Percentiles rank a stretch among this genome's conserved stretches.
Evolutionary conservation across 768 basidiomycete genomes (phyloP).

Genomic region (Mycena latifolia): DNA sequence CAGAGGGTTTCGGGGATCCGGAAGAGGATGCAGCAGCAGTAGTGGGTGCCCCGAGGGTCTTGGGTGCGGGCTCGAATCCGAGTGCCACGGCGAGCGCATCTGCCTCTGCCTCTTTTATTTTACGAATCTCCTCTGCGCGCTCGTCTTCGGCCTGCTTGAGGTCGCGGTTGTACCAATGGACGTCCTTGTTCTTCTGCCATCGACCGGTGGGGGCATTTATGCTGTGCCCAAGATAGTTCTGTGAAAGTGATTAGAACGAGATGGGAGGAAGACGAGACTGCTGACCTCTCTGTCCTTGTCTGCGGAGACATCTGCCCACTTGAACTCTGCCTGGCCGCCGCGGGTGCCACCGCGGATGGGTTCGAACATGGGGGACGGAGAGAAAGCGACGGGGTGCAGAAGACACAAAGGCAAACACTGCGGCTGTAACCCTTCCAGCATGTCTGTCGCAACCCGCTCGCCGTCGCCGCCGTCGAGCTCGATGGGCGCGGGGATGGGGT

Average conservation of each 20-base stretch:
- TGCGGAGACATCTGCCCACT: constrained; percentile 90
- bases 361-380: constrained; percentile 72
- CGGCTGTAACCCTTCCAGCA: background rate
- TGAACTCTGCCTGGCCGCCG: constrained; percentile 93
- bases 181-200: constrained; percentile 98
- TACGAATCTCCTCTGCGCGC: constrained; percentile 79
- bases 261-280: background rate
- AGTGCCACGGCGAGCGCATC: constrained; percentile 88
- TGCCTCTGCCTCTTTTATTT: constrained; percentile 89
- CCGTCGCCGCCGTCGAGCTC: constrained; percentile 40
- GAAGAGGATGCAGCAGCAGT: constrained; percentile 25
- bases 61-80: constrained; percentile 76
- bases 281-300: constrained; percentile 93
- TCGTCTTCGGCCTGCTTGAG: constrained; percentile 54
- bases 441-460: constrained; percentile 35
- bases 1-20: constrained; percentile 25
- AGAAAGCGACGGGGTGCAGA: background rate
- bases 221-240: constrained; percentile 97
- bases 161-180: constrained; percentile 95
- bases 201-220: constrained; percentile 95
- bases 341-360: constrained; percentile 91
- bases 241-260: constrained; percentile 13
- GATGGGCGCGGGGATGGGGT: constrained; percentile 25
- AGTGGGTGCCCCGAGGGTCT: constrained; percentile 47
- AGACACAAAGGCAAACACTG: background rate